Evolutionary conservation across 192 early-diverging fungal species (phyloP).

Genomic region (Backusella liffmaniae): DNA sequence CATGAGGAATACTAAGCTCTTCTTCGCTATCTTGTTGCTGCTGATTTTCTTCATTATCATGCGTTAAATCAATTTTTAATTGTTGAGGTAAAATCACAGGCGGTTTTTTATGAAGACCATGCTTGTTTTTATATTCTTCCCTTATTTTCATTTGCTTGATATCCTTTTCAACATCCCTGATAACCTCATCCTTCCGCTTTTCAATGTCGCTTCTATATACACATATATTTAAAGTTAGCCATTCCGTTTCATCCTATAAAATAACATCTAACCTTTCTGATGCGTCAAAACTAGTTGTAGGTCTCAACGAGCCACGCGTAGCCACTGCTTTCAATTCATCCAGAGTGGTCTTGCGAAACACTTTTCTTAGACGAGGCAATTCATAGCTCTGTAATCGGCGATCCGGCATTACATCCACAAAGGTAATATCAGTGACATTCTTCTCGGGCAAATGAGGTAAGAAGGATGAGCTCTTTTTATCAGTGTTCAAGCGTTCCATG

Average conservation of each 20-base stretch:
- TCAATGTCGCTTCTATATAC: constrained; percentile 16
- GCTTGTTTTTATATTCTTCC: constrained; percentile 29
- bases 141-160: constrained; percentile 16
- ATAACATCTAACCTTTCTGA: not conserved
- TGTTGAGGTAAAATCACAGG: constrained; percentile 9
- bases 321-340: not conserved
- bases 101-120: constrained; percentile 32
- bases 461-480: not conserved
- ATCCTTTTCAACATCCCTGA: constrained; percentile 12
- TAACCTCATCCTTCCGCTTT: constrained; percentile 16
- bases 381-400: not conserved
- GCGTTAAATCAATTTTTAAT: constrained; percentile 2
- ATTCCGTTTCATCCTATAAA: not conserved
- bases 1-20: not conserved
- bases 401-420: not conserved
- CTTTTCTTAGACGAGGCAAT: not conserved
- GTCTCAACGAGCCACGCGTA: not conserved
- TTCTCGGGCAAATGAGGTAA: not conserved
- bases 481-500: not conserved
- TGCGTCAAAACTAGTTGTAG: not conserved
- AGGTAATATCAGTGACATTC: not conserved
- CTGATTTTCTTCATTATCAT: not conserved
- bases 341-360: constrained; percentile 1
- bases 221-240: not conserved
- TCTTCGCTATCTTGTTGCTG: not conserved